Conservation (phyloP, 805 yeast species). For the Wickerhamiella bombiphila region DNA sequence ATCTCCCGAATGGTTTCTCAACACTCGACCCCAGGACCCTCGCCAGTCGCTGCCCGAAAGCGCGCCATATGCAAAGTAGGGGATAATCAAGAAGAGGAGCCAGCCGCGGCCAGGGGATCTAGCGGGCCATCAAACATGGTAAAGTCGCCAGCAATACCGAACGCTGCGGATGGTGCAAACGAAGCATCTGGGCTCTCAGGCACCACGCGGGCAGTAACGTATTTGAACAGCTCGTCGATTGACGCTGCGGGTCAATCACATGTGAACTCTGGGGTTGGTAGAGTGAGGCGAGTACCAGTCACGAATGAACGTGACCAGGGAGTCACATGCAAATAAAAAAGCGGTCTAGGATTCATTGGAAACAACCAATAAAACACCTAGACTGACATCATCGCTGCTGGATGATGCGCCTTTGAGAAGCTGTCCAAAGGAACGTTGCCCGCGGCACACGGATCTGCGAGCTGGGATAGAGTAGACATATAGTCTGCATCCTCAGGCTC, state of each 20-base stretch:
- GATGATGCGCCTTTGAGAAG: slow-evolving; percentile 22
- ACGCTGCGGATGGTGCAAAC: slow-evolving; percentile 9
- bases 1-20: background rate
- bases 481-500: background rate
- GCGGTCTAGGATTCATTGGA: too few species aligned
- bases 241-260: slow-evolving; percentile 21
- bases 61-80: slow-evolving; percentile 6
- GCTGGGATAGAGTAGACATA: background rate
- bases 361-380: too few species aligned
- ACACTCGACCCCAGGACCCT: too few species aligned
- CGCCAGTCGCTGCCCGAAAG: slow-evolving; percentile 3
- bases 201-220: slow-evolving; percentile 14
- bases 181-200: slow-evolving; percentile 15
- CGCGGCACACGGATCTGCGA: background rate
- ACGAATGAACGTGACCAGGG: too few species aligned
- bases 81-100: slow-evolving; percentile 1
- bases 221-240: slow-evolving; percentile 19
- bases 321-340: too few species aligned
- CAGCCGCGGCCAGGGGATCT: slow-evolving; percentile 3
- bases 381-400: slow-evolving; percentile 22
- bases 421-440: slow-evolving; percentile 4
- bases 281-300: slow-evolving; percentile 14
- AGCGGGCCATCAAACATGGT: slow-evolving; percentile 14
- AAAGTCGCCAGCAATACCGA: slow-evolving; percentile 17
- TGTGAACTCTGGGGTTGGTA: background rate